These are phyloP conservation scores for Orbilia blumenaviensis DNA, from an alignment of 2,329 filamentous ascomycete genomes.

Conservation along the genomic window DNA sequence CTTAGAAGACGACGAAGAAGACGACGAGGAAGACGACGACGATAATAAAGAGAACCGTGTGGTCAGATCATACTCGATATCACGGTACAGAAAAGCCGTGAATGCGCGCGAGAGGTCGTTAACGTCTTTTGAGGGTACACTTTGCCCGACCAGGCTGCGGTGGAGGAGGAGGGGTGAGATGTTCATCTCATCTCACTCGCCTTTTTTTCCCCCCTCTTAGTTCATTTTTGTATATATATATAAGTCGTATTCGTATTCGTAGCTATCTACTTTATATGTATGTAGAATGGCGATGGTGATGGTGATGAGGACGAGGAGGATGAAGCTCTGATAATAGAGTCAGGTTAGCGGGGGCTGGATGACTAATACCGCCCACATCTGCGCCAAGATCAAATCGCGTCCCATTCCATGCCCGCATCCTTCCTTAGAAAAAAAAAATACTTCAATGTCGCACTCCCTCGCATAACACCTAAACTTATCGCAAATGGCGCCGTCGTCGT, in stretches of 20 bases:
- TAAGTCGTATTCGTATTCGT: background rate
- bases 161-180: slow-evolving; percentile 38
- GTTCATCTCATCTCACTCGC: slow-evolving; percentile 43
- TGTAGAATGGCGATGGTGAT: no score
- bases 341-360: no score
- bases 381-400: no score
- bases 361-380: no score
- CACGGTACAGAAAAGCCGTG: slow-evolving; percentile 26
- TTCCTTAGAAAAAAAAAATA: no score
- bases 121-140: background rate
- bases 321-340: no score
- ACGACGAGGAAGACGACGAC: no score
- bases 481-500: slow-evolving; percentile 27
- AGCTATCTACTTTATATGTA: no score
- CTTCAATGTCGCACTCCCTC: slow-evolving; percentile 23
- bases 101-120: slow-evolving; percentile 19
- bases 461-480: background rate
- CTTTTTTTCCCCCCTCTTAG: background rate
- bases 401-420: no score
- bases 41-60: no score
- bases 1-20: background rate
- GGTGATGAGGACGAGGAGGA: no score
- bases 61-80: slow-evolving; percentile 27
- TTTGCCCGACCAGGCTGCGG: slow-evolving; percentile 10
- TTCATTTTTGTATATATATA: no score